These are phyloP conservation scores for Mycena filopes DNA, from an alignment of 768 basidiomycete genomes.

Conservation along the genomic window DNA sequence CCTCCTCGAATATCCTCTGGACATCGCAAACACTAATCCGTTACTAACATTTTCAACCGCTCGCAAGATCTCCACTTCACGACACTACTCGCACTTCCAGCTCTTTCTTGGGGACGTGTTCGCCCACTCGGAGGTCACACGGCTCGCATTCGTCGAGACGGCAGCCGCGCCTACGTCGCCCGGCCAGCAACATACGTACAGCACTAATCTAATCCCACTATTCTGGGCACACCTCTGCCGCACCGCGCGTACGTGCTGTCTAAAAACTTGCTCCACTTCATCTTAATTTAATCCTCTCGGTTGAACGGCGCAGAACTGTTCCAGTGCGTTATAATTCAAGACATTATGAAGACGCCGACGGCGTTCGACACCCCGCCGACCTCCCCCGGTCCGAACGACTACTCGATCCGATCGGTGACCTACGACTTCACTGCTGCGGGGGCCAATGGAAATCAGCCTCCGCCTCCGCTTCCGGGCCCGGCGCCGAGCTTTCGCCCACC, in stretches of 20 bases:
- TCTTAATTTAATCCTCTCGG: neutral
- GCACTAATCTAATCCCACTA: constrained; percentile 36
- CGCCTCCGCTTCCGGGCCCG: neutral
- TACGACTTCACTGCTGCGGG: constrained; percentile 18
- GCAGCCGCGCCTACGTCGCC: neutral
- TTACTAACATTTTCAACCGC: constrained; percentile 36
- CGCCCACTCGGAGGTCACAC: constrained; percentile 39
- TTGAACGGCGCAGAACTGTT: constrained; percentile 36
- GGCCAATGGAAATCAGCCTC: no score
- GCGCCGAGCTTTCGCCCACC: constrained; percentile 9
- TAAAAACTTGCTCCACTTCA: neutral
- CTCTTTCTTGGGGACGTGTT: constrained; percentile 38
- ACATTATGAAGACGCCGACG: constrained; percentile 22
- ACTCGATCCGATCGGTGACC: constrained; percentile 24
- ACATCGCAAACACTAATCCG: constrained; percentile 28
- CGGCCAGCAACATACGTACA: constrained; percentile 29
- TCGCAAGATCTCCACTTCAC: constrained; percentile 27
- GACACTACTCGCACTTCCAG: constrained; percentile 36
- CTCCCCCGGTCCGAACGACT: neutral
- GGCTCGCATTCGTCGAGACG: constrained; percentile 25
- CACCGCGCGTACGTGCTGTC: constrained; percentile 28
- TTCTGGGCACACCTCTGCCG: constrained; percentile 41
- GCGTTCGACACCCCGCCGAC: constrained; percentile 14
- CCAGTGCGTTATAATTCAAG: constrained; percentile 39
- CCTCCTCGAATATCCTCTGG: constrained; percentile 30